phyloP scores from a whole-genome alignment of 164 flowering plant species.

The Dillenia turbinata region DNA sequence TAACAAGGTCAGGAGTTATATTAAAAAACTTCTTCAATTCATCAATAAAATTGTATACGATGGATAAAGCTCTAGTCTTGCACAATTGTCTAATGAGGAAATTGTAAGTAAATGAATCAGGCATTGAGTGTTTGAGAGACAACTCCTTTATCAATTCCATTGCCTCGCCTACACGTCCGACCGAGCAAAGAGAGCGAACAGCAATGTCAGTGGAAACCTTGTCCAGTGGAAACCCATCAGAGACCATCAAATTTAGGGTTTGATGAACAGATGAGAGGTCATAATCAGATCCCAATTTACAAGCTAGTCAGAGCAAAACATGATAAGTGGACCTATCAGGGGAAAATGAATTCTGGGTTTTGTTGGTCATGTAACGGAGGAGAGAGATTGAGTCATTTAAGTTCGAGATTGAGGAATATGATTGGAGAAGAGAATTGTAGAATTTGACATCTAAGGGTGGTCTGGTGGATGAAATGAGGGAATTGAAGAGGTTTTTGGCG shows the following conservation, averaged over 20 bases:
- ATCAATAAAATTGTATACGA: conserved; percentile 52
- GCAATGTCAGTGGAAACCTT: conserved; percentile 57
- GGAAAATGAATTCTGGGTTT: conserved; percentile 40
- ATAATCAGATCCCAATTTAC: conserved; percentile 18
- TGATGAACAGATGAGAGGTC: conserved; percentile 30
- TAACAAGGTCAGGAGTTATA: conserved; percentile 65
- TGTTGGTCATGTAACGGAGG: conserved; percentile 50
- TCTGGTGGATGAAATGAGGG: conserved; percentile 30
- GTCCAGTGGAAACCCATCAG: conserved; percentile 53
- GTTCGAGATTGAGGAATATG: conserved; percentile 44
- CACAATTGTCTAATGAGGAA: conserved; percentile 62
- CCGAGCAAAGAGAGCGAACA: conserved; percentile 58
- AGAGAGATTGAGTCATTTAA: conserved; percentile 45
- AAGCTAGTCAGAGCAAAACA: conserved; percentile 48
- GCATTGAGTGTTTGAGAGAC: conserved; percentile 33
- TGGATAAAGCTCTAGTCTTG: conserved; percentile 44
- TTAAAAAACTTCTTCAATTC: conserved; percentile 35
- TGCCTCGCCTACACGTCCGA: conserved; percentile 49
- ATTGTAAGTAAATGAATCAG: conserved; percentile 68
- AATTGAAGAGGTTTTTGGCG: conserved; percentile 50
- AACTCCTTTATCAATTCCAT: conserved; percentile 51
- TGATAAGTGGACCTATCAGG: conserved; percentile 70
- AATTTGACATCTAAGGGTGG: conserved; percentile 28
- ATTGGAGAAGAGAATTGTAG: conserved; percentile 62
- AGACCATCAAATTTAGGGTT: conserved; percentile 54